Percentiles rank a stretch among this genome's conserved stretches.
Evolutionary conservation across 805 yeast genomes (phyloP).

Genomic region (Ogataea kodamae): DNA sequence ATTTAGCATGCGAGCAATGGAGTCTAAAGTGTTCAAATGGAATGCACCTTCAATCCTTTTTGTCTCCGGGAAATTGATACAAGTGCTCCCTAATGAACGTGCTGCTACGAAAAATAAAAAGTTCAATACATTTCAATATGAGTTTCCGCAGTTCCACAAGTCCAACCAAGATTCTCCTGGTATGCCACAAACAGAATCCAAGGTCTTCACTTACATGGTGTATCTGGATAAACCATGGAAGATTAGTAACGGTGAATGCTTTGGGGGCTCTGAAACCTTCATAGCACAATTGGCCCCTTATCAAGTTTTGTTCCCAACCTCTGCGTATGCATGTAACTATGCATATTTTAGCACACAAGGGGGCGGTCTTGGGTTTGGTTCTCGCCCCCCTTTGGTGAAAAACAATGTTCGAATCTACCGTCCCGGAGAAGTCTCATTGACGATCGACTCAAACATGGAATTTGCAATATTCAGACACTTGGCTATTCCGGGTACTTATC

Average conservation of each 20-base stretch:
- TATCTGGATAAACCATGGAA: constrained; percentile 74
- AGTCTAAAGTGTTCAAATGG: constrained; percentile 84
- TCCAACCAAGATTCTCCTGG: constrained; percentile 11
- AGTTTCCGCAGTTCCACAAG: constrained; percentile 41
- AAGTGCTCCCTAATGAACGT: constrained; percentile 12
- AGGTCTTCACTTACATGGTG: constrained; percentile 54
- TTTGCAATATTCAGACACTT: constrained; percentile 75
- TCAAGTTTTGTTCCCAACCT: constrained; percentile 47
- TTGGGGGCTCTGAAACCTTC: constrained; percentile 59
- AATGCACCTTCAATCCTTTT: constrained; percentile 76
- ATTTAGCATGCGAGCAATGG: constrained; percentile 83
- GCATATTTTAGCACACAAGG: constrained; percentile 71
- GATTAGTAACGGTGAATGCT: constrained; percentile 62
- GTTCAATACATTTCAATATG: constrained; percentile 48
- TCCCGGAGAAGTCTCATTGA: constrained; percentile 78
- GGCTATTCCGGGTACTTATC: constrained; percentile 51
- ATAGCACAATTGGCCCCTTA: constrained; percentile 68
- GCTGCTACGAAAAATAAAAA: constrained; percentile 40
- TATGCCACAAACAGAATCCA: constrained; percentile 28
- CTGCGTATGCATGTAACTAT: constrained; percentile 26
- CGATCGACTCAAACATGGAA: constrained; percentile 75
- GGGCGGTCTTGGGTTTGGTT: constrained; percentile 83
- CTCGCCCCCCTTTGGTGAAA: constrained; percentile 57
- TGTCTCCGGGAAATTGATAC: constrained; percentile 59
- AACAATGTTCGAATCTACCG: constrained; percentile 40